These are phyloP conservation scores for Podaxis pistillaris DNA, from an alignment of 768 basidiomycete genomes.

Conservation along the genomic window DNA sequence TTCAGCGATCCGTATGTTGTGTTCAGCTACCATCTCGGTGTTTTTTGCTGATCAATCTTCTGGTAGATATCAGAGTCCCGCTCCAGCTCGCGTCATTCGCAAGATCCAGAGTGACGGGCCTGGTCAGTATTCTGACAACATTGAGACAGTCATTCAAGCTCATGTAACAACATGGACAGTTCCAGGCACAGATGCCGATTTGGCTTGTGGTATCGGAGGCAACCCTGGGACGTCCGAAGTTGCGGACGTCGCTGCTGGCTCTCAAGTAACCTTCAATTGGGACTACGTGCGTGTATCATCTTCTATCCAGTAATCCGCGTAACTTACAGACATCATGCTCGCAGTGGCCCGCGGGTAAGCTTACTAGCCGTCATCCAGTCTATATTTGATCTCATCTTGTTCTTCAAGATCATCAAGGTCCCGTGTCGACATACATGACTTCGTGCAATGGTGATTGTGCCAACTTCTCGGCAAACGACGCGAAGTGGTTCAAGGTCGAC, in stretches of 20 bases:
- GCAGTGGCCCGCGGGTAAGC: slow-evolving; percentile 38
- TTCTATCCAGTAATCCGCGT: slow-evolving; percentile 4
- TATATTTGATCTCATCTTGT: slow-evolving; percentile 9
- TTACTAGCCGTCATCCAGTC: slow-evolving; percentile 11
- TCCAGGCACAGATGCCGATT: slow-evolving; percentile 30
- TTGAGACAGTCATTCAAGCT: slow-evolving; percentile 6
- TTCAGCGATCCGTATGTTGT: slow-evolving; percentile 35
- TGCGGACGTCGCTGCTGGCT: slow-evolving; percentile 39
- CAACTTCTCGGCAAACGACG: slow-evolving; percentile 33
- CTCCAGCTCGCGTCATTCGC: slow-evolving; percentile 29
- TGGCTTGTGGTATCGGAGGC: slow-evolving; percentile 44
- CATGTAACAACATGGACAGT: slow-evolving; percentile 21
- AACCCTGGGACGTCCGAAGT: slow-evolving; percentile 33
- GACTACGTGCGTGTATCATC: slow-evolving; percentile 32
- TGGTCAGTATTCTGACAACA: slow-evolving; percentile 19
- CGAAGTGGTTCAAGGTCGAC: slow-evolving; percentile 51
- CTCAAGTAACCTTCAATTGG: slow-evolving; percentile 43
- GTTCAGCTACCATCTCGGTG: not conserved
- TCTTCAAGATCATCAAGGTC: slow-evolving; percentile 44
- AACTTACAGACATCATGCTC: slow-evolving; percentile 12
- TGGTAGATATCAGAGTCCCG: slow-evolving; percentile 26
- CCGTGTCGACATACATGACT: slow-evolving; percentile 52
- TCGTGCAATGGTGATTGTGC: slow-evolving; percentile 46
- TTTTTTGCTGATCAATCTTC: slow-evolving; percentile 11
- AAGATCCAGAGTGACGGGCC: slow-evolving; percentile 34